These are phyloP conservation scores for Trichoderma pleuroti DNA, from an alignment of 2,329 filamentous ascomycete species.

Conservation along the genomic window DNA sequence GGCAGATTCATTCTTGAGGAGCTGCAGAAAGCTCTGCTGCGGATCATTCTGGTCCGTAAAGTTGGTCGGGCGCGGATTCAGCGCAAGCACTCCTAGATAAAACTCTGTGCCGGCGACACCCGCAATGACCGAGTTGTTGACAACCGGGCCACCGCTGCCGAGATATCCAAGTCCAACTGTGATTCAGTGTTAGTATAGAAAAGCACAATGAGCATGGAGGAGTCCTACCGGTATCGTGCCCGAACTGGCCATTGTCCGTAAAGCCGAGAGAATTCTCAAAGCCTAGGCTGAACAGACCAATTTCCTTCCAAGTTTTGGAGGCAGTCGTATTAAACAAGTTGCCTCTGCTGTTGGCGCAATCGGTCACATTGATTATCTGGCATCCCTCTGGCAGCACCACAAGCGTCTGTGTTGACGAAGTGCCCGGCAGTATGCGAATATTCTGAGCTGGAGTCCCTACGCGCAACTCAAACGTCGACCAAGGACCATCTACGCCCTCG, in stretches of 20 bases:
- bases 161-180: slow-evolving; percentile 19
- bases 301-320: slow-evolving; percentile 13
- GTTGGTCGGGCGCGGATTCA: slow-evolving; percentile 19
- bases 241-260: slow-evolving; percentile 16
- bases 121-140: slow-evolving; percentile 19
- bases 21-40: slow-evolving; percentile 18
- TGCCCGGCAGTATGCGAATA: slow-evolving; percentile 17
- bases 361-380: slow-evolving; percentile 9
- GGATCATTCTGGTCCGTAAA: slow-evolving; percentile 19
- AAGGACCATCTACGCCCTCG: slow-evolving; percentile 19
- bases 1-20: slow-evolving; percentile 17
- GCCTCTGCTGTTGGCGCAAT: slow-evolving; percentile 17
- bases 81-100: slow-evolving; percentile 16
- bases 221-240: slow-evolving; percentile 18
- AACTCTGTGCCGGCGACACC: slow-evolving; percentile 19
- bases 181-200: neutral
- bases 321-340: slow-evolving; percentile 16
- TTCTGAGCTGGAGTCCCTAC: slow-evolving; percentile 19
- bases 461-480: slow-evolving; percentile 20
- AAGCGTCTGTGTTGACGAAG: slow-evolving; percentile 18
- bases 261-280: slow-evolving; percentile 17
- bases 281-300: slow-evolving; percentile 14
- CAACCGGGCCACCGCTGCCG: slow-evolving; percentile 18
- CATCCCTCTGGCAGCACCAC: slow-evolving; percentile 15
- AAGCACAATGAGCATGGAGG: neutral